Percentiles rank a stretch among this genome's conserved stretches.
Evolutionary conservation across 306 rosid species (phyloP).

Genomic region (Castanea sativa): DNA sequence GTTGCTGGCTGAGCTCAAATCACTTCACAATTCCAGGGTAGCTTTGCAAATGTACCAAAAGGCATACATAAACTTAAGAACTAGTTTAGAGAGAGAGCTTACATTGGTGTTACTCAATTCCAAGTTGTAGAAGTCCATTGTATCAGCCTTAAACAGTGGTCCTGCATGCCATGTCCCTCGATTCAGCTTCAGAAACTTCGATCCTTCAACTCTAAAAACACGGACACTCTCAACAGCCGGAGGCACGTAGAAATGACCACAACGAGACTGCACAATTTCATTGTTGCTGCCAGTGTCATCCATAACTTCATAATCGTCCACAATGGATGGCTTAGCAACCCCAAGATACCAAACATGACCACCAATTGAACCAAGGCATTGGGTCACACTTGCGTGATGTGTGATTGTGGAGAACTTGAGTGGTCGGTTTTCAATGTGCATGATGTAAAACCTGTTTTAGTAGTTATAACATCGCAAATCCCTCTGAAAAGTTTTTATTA

Average conservation of each 20-base stretch:
- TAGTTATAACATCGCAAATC: not conserved
- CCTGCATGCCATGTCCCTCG: constrained; percentile 97
- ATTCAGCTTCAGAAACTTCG: constrained; percentile 76
- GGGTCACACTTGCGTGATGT: constrained; percentile 86
- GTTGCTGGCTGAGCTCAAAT: not conserved
- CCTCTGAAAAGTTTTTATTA: not conserved
- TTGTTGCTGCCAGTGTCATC: constrained; percentile 19
- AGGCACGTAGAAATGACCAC: constrained; percentile 64
- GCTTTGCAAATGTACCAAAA: constrained; percentile 13
- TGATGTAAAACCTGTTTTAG: constrained; percentile 59
- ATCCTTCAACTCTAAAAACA: constrained; percentile 65
- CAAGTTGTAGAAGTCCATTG: constrained; percentile 71
- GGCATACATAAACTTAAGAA: not conserved
- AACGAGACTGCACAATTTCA: constrained; percentile 28
- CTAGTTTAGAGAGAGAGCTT: constrained; percentile 17
- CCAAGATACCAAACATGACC: constrained; percentile 84
- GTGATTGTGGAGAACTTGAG: constrained; percentile 57
- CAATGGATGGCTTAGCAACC: constrained; percentile 73
- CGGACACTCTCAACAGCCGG: constrained; percentile 58
- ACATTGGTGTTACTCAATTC: constrained; percentile 73
- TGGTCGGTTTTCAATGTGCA: constrained; percentile 57
- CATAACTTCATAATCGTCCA: constrained; percentile 34
- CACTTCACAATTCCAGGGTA: not conserved
- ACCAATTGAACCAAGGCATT: constrained; percentile 83
- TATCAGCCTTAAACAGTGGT: constrained; percentile 57